phyloP scores from a whole-genome alignment of 2,329 filamentous ascomycete species.

The Fusarium agapanthi region DNA sequence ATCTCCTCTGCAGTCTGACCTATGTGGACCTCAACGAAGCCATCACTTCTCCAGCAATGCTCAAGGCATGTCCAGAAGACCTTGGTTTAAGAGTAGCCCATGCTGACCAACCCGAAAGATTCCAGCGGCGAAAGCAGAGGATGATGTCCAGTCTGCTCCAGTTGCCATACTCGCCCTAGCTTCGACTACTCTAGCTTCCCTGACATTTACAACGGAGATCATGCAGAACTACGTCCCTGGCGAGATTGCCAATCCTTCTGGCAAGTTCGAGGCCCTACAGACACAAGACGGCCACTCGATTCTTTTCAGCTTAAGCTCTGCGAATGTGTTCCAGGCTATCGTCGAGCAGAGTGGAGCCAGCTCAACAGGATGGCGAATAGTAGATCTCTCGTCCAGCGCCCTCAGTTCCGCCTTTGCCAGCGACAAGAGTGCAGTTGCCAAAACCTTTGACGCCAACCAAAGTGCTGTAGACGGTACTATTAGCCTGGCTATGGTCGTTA shows the following conservation, averaged over 20 bases:
- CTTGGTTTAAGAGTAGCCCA: no score
- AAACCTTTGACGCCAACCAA: neutral
- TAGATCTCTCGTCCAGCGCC: rapidly evolving
- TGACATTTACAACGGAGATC: neutral
- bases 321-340: neutral
- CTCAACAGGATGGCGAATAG: neutral
- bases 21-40: neutral
- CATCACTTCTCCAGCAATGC: neutral
- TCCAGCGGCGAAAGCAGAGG: rapidly evolving
- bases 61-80: neutral
- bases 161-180: rapidly evolving
- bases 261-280: neutral
- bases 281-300: neutral
- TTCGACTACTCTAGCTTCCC: neutral
- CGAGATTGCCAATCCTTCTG: neutral
- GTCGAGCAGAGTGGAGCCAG: neutral
- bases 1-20: neutral
- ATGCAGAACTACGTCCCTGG: neutral
- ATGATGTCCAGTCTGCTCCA: neutral
- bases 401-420: neutral
- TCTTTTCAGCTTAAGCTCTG: neutral
- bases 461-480: neutral
- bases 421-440: neutral
- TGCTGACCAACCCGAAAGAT: rapidly evolving
- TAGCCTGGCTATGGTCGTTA: neutral